Base-by-base conservation (phyloP, 1,139 yeast species). In the Lizanozyma gosingica region DNA sequence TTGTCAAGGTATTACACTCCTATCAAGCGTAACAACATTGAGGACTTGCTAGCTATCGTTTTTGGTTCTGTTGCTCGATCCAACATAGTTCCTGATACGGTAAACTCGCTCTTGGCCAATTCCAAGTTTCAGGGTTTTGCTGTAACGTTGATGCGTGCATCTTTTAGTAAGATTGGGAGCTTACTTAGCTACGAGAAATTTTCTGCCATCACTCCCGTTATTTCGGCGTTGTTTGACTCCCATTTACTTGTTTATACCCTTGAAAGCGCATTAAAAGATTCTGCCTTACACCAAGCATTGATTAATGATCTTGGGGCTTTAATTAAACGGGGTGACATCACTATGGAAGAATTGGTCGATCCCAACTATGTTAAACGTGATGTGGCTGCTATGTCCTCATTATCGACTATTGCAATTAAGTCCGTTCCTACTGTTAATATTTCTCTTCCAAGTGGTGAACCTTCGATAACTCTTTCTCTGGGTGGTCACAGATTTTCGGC, bases 31-130 rank as follows among this genome's bases (percentile, higher is more conserved):
- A 65, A 60, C 47, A 62, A 63, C 43, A 48, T 63, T 38, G 62
- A 57, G 45, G 65, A 62, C 41, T 59, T 63, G 44, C 51, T 62
- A 22, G 54, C 59, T 18, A 63, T 67, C n/a, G 52, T 63, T 22
- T 53, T 63, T 39, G 40, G 54, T 1, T 52, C 67, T 2, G 55
- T 62, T 40, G 59, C 53, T 36, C 48, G 57, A 47, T 60, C 66
- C 2, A 61, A 62, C 6, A 51, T 63, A 38, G 40, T 63, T 37
- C 55, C 52, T 37, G 58, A 52, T 35, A 60, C 66, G 33, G 43
- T 63, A 35, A 40, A 47, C 39, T 46, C 53, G 11, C 55, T 63
- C 45, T 52, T 63, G 34, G 50, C 56, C n/a, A 53, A 60, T 46
- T 47, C 55, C 3, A 42, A 49, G 39, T 63, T 63, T 51, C 64